phyloP scores from a whole-genome alignment of 345 rosid genomes.

The Salix dunnii region DNA sequence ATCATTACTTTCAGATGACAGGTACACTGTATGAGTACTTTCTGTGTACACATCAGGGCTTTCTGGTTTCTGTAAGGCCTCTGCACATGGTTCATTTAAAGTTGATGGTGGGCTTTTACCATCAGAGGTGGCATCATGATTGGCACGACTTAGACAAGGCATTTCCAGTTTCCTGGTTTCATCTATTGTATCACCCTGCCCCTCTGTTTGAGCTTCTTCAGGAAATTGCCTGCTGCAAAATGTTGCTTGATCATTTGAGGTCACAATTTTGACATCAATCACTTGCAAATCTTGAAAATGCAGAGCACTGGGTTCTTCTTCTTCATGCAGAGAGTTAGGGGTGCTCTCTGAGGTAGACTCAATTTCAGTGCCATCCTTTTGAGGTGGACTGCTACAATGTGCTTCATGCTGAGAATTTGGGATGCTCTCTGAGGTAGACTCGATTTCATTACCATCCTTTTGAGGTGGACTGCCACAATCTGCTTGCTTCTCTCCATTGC shows the following conservation, averaged over 20 bases:
- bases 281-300: slow-evolving; percentile 25
- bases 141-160: slow-evolving; percentile 11
- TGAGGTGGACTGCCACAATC: slow-evolving; percentile 23
- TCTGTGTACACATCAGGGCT: slow-evolving; percentile 30
- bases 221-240: slow-evolving; percentile 19
- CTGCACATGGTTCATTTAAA: slow-evolving; percentile 22
- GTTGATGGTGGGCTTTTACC: slow-evolving; percentile 30
- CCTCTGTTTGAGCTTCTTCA: slow-evolving; percentile 34
- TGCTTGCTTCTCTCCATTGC: slow-evolving; percentile 44
- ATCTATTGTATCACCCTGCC: slow-evolving; percentile 17
- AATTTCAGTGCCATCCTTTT: slow-evolving; percentile 22
- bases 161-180: slow-evolving; percentile 19
- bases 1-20: slow-evolving; percentile 32
- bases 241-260: slow-evolving; percentile 21
- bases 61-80: slow-evolving; percentile 25
- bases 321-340: slow-evolving; percentile 23
- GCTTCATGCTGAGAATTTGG: slow-evolving; percentile 24
- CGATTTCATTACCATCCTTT: slow-evolving; percentile 26
- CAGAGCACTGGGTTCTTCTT: slow-evolving; percentile 28
- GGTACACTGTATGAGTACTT: slow-evolving; percentile 26
- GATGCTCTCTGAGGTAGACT: slow-evolving; percentile 21
- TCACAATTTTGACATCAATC: slow-evolving; percentile 31
- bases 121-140: slow-evolving; percentile 15
- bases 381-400: slow-evolving; percentile 22
- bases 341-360: slow-evolving; percentile 25